A percentile compares a stretch with the other conserved stretches of the same genome.
Evolutionary conservation across 257 asterid species (phyloP).

Genomic region (Petrea volubilis): DNA sequence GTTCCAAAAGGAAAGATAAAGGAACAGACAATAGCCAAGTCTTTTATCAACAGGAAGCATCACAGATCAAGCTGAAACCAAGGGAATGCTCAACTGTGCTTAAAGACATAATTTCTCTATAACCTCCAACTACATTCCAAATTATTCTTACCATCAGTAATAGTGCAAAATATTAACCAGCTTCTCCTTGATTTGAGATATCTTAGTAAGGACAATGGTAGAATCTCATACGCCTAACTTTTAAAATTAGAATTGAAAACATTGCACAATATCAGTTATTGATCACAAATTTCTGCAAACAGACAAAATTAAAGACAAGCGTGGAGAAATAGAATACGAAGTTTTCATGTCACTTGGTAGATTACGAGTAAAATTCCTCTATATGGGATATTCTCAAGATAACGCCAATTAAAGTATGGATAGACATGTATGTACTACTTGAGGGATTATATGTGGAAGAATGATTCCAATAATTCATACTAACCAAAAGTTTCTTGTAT

Average conservation of each 20-base stretch:
- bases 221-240: not conserved
- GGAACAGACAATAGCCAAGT: not conserved
- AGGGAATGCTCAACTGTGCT: not conserved
- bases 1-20: not conserved
- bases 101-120: not conserved
- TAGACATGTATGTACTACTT: not conserved
- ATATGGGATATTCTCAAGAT: not conserved
- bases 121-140: not conserved
- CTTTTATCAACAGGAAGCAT: not conserved
- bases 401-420: not conserved
- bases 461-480: conserved; percentile 22
- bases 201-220: not conserved
- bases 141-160: not conserved
- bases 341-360: not conserved
- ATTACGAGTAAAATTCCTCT: not conserved
- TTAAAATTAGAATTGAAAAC: not conserved
- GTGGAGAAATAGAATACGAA: not conserved
- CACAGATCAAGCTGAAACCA: not conserved
- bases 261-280: conserved; percentile 2
- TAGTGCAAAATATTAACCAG: not conserved
- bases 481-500: conserved; percentile 86
- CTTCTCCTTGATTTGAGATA: not conserved
- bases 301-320: not conserved
- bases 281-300: not conserved
- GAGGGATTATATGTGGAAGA: not conserved